A percentile compares a stretch with the other conserved stretches of the same genome.
Conservation (phyloP, 129 eudicot species). For the Sambucus nigra region DNA sequence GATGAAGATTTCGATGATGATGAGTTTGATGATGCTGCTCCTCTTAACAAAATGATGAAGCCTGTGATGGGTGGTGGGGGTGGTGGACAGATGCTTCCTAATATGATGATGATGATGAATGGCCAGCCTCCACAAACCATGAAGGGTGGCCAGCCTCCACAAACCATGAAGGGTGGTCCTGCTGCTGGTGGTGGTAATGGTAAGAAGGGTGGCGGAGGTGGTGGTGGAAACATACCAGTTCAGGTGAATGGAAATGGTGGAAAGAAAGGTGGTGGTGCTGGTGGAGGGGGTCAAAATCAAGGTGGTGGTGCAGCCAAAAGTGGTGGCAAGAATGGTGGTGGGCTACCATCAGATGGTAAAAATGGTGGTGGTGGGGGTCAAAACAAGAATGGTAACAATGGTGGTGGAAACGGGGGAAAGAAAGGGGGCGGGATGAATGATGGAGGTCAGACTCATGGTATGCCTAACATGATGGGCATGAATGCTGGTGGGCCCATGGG, state of each 20-base stretch:
- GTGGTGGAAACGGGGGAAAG: slow-evolving; percentile 32
- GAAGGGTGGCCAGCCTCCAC: slow-evolving; percentile 41
- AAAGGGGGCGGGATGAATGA: slow-evolving; percentile 24
- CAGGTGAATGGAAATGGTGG: slow-evolving; percentile 26
- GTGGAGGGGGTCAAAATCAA: slow-evolving; percentile 5
- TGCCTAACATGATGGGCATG: slow-evolving; percentile 45
- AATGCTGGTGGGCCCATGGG: slow-evolving; percentile 50
- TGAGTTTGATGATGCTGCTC: slow-evolving; percentile 28
- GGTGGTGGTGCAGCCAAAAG: slow-evolving; percentile 31
- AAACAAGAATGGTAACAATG: slow-evolving; percentile 10
- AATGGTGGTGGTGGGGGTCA: slow-evolving; percentile 35
- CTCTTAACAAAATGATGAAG: slow-evolving; percentile 30
- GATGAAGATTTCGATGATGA: slow-evolving; percentile 42
- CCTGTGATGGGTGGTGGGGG: slow-evolving; percentile 28
- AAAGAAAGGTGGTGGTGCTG: slow-evolving; percentile 45
- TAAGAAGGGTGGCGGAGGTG: slow-evolving; percentile 23
- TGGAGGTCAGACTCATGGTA: slow-evolving; percentile 23
- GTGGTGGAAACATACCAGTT: no score
- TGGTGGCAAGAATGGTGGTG: slow-evolving; percentile 30
- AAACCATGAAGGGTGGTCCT: slow-evolving; percentile 18
- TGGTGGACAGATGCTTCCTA: slow-evolving; percentile 45
- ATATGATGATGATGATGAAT: slow-evolving; percentile 57
- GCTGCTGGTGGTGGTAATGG: slow-evolving; percentile 38
- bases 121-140: slow-evolving; percentile 41
- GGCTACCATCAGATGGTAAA: slow-evolving; percentile 19